Conservation (phyloP, 345 rosid species). For the Melaleuca alternifolia region DNA sequence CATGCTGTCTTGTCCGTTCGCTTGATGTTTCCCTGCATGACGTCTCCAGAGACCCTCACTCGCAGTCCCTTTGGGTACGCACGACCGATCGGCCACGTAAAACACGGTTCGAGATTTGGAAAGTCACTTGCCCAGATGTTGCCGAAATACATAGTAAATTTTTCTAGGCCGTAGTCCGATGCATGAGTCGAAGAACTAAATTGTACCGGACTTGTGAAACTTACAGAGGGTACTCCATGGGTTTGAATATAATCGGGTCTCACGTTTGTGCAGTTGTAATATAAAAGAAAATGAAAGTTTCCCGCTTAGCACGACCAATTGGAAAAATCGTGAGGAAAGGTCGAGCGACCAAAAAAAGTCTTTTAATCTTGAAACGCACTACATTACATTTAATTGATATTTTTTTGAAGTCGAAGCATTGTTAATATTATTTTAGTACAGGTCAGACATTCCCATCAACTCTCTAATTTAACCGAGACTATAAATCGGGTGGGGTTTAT, state of each 20-base stretch:
- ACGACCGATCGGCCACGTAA: not conserved
- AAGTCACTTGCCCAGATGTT: not conserved
- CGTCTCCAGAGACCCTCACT: not conserved
- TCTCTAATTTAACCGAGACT: too few relatives aligned
- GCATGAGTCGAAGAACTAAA: not conserved
- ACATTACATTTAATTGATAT: not conserved
- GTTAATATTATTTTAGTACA: not conserved
- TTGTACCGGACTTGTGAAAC: not conserved
- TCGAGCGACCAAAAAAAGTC: not conserved
- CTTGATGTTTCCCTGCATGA: not conserved
- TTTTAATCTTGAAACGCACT: not conserved
- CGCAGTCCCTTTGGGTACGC: not conserved
- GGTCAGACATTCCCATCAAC: not conserved
- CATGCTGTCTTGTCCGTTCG: not conserved
- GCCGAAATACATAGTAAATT: too few relatives aligned
- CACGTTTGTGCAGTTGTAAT: not conserved
- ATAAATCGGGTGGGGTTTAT: not conserved
- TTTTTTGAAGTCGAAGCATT: too few relatives aligned
- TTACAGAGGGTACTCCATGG: not conserved
- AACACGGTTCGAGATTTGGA: not conserved
- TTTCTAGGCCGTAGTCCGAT: not conserved
- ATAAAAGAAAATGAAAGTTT: too few relatives aligned
- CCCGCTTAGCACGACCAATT: not conserved
- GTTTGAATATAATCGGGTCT: not conserved
- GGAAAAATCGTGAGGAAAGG: not conserved